These are phyloP conservation scores for Clavariopsis aquatica DNA, from an alignment of 495 filamentous ascomycete species.

Conservation along the genomic window DNA sequence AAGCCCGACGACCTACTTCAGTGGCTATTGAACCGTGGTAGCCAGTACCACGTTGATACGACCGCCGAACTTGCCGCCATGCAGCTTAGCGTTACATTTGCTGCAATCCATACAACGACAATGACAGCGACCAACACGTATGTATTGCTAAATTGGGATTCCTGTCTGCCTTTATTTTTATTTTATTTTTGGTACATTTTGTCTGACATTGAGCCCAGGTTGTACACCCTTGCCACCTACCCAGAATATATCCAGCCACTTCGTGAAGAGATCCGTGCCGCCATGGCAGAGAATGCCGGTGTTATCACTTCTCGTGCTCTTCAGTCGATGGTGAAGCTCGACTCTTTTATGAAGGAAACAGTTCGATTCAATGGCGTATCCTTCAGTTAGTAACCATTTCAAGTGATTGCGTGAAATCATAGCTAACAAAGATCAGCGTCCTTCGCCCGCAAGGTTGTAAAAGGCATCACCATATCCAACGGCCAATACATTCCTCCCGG, in stretches of 20 bases:
- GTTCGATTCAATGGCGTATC: slow-evolving; percentile 14
- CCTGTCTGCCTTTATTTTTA: neutral
- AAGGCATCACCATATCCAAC: slow-evolving; percentile 33
- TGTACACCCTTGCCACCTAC: slow-evolving; percentile 24
- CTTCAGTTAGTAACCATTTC: slow-evolving; percentile 14
- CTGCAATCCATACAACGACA: slow-evolving; percentile 46
- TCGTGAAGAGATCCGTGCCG: slow-evolving; percentile 32
- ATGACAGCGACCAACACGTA: slow-evolving; percentile 33
- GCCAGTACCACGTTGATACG: slow-evolving; percentile 1
- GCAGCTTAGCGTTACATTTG: slow-evolving; percentile 39
- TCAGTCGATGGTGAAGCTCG: slow-evolving; percentile 33
- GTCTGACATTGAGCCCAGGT: slow-evolving; percentile 2
- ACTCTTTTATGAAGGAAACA: slow-evolving; percentile 35
- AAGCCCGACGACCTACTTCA: slow-evolving; percentile 42
- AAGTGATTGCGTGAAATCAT: neutral
- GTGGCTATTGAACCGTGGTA: slow-evolving; percentile 40
- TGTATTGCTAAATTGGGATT: neutral
- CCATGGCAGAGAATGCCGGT: slow-evolving; percentile 25
- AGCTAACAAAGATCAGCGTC: slow-evolving; percentile 9
- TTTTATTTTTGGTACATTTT: no score
- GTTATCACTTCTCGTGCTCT: slow-evolving; percentile 24
- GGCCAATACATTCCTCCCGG: slow-evolving; percentile 34
- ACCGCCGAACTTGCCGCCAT: slow-evolving; percentile 24
- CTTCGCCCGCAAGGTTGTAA: slow-evolving; percentile 33
- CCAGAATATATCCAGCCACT: slow-evolving; percentile 30